These are phyloP conservation scores for Lipomyces anomalus DNA, from an alignment of 805 yeast genomes.

Conservation along the genomic window DNA sequence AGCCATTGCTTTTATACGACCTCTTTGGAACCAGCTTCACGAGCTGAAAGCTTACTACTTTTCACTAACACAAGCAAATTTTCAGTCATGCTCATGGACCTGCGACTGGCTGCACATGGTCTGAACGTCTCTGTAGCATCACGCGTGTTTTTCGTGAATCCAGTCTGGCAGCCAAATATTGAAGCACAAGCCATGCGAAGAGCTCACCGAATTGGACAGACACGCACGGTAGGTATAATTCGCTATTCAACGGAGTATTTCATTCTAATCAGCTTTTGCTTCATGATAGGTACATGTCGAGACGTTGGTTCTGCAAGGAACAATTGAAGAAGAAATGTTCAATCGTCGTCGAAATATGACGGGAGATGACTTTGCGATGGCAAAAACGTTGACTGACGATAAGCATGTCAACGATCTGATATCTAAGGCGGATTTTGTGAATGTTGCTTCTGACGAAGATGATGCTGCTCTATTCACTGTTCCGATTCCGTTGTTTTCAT, in stretches of 20 bases:
- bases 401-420: constrained; percentile 13
- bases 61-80: constrained; percentile 47
- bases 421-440: neutral
- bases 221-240: constrained; percentile 41
- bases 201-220: constrained; percentile 72
- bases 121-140: constrained; percentile 64
- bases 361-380: constrained; percentile 14
- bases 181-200: constrained; percentile 76
- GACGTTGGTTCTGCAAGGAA: constrained; percentile 54
- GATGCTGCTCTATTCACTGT: neutral
- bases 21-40: constrained; percentile 44
- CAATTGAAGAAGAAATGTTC: constrained; percentile 66
- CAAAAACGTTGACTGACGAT: constrained; percentile 21
- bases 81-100: constrained; percentile 54
- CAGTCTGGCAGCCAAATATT: constrained; percentile 62
- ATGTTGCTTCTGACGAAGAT: neutral
- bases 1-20: constrained; percentile 61
- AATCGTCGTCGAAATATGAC: constrained; percentile 26
- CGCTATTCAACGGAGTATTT: no score
- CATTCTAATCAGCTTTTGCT: neutral
- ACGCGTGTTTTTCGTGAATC: constrained; percentile 62
- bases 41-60: constrained; percentile 48
- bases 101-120: constrained; percentile 64
- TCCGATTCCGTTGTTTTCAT: neutral
- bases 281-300: constrained; percentile 43